Evolutionary conservation across 176 grass and related monocot genomes (phyloP), one percentile per base, ranked within the genome.

Genomic region (Musa beccarii): DNA sequence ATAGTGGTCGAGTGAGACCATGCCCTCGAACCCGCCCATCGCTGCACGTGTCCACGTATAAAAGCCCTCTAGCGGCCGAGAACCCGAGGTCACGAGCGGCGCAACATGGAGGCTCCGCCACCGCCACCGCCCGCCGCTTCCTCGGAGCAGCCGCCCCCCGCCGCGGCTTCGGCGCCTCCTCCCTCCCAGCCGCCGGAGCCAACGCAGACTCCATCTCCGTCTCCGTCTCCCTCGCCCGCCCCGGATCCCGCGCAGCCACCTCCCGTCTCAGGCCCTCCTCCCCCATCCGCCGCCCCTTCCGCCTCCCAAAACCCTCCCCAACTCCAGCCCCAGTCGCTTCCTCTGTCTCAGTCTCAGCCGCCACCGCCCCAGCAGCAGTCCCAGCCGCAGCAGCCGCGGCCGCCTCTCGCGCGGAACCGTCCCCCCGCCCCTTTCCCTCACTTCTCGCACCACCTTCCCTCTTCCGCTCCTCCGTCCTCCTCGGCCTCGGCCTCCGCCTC

Each of bases 361-460:
- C 75, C 50, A 10, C n/a, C 59, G 49, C 34, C 34, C 4, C 59
- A 52, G 12, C 49, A 19, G 43, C 49, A 50, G 49, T 77, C 61
- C 49, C 75, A 76, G 43, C 11, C n/a, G 10, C 75, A 76, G 19
- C 78, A 79, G 54, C 87, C 78, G 83, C 83, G 89, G 54, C 79
- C 86, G 10, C 81, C 89, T 5, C 84, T 85, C 74, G 76, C 73
- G n/a, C 84, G 85, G 34, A 65, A 15, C 7, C 71, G 79, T 77
- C 15, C 84, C 73, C 55, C 71, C 73, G 2, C 84, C 79, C 64
- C 84, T 85, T 77, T 72, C 86, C 28, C 83, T 76, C 80, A 80
- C 86, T 8, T 75, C 73, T 12, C 72, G 54, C 59, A 75, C 85
- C 80, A 74, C 78, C 79, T 63, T 77, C 54, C 71, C 12, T 78